Evolutionary conservation across 495 filamentous ascomycete genomes (phyloP), one percentile per base, ranked within the genome.

Genomic region (Xylaria longipes): DNA sequence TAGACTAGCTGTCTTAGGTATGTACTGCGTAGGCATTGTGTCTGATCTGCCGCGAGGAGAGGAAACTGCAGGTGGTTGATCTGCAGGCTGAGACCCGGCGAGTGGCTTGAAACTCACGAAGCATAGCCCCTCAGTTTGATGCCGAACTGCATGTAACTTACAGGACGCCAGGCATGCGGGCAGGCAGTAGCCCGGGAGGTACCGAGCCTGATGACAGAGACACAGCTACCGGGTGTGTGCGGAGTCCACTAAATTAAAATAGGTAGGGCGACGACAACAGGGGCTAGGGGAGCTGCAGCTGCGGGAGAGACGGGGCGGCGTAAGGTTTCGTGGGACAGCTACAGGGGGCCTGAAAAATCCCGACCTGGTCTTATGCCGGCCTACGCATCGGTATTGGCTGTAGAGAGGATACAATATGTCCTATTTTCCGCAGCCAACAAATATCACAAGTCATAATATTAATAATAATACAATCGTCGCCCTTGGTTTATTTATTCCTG

Each of bases 21-120:
- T 60, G 57, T 60, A 35, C 17, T 20, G n/a, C 7, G 11, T 27
- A 57, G 56, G 20, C 22, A 12, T 39, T 12, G 33, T 60, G 57
- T 60, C 57, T 60, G 57, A 60, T 58, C 54, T 60, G 25, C 57
- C 9, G 60, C 60, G 11, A 33, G 57, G 33, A 60, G 35, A 60
- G 33, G 54, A 60, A 60, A 60, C 25, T 25, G 41, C 15, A 60
- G 39, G 39, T 69, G 52, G 41, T 72, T 68, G 80, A 83, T 82
- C 78, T 73, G 65, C 82, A 76, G 77, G 74, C 77, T 82, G 79
- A 83, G 79, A 81, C 80, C 74, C 71, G 63, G 70, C 60, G 33
- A 50, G 52, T 69, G 27, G 54, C 67, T 33, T 60, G 52, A 76
- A 71, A 71, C 75, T 73, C 74, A 75, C 73, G 78, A 48, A 20